These are phyloP conservation scores for Hypoxylon sp. DNA, from an alignment of 2,329 filamentous ascomycete species.

Conservation along the genomic window DNA sequence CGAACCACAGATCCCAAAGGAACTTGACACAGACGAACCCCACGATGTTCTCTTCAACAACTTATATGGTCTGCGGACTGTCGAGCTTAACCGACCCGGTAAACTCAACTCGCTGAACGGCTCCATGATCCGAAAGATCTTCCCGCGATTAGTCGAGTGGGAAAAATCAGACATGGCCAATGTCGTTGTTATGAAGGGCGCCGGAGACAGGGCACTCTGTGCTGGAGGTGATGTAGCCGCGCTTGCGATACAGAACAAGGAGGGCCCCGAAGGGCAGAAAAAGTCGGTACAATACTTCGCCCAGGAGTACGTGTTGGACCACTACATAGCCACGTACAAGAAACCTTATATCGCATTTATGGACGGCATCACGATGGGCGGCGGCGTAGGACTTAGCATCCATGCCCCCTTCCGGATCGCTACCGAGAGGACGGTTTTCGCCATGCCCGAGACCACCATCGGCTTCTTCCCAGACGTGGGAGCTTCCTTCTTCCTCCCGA, in stretches of 20 bases:
- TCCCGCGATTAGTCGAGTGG: constrained; percentile 90
- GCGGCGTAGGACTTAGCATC: constrained; percentile 90
- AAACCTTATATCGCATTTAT: constrained; percentile 97
- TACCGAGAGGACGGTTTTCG: constrained; percentile 93
- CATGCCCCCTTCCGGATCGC: constrained; percentile 97
- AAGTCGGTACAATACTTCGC: constrained; percentile 86
- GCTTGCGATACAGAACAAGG: constrained; percentile 76
- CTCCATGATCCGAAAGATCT: constrained; percentile 95
- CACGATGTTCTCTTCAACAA: constrained; percentile 94
- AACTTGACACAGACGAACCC: constrained; percentile 73
- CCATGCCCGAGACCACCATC: constrained; percentile 98
- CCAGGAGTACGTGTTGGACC: constrained; percentile 95
- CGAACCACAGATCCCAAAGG: constrained; percentile 53
- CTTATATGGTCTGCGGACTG: constrained; percentile 86
- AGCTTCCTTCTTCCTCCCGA: constrained; percentile 92
- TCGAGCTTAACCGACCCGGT: constrained; percentile 91
- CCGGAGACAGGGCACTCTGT: constrained; percentile 85
- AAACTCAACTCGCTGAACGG: constrained; percentile 93
- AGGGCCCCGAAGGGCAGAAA: constrained; percentile 73
- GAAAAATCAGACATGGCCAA: constrained; percentile 94
- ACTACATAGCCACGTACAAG: constrained; percentile 89
- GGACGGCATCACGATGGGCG: constrained; percentile 98
- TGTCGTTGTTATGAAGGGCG: constrained; percentile 89
- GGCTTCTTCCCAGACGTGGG: constrained; percentile 99
- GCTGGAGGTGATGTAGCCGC: constrained; percentile 89